These are phyloP conservation scores for Populus davidiana DNA, from an alignment of 345 rosid species.

Conservation along the genomic window DNA sequence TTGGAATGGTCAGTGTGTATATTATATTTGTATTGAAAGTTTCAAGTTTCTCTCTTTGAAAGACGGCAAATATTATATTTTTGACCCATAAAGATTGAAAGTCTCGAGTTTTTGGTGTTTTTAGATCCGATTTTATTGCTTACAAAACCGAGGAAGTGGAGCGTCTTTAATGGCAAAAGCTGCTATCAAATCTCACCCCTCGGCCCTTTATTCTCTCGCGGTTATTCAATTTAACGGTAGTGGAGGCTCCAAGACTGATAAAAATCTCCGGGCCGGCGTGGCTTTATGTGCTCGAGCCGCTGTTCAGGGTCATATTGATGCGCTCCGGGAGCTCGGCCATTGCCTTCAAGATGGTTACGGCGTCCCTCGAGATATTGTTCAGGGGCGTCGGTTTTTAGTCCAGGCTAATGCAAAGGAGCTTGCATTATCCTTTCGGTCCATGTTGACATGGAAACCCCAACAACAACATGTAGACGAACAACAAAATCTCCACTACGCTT, in stretches of 20 bases:
- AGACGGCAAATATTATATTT: background rate
- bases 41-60: too few species aligned
- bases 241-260: constrained; percentile 50
- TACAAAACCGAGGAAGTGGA: constrained; percentile 45
- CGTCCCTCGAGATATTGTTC: constrained; percentile 35
- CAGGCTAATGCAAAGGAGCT: constrained; percentile 64
- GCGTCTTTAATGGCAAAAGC: constrained; percentile 66
- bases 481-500: background rate
- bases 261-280: constrained; percentile 57
- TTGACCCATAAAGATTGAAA: background rate
- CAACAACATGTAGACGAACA: background rate
- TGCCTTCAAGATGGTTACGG: constrained; percentile 78
- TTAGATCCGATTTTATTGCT: constrained; percentile 75
- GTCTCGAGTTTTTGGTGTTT: background rate
- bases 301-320: constrained; percentile 53
- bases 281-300: constrained; percentile 63
- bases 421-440: constrained; percentile 30
- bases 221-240: constrained; percentile 77
- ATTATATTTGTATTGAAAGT: too few species aligned
- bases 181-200: constrained; percentile 54
- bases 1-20: constrained; percentile 58
- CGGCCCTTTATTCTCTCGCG: constrained; percentile 56
- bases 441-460: constrained; percentile 9
- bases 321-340: constrained; percentile 66
- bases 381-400: constrained; percentile 54